A percentile compares a stretch with the other conserved stretches of the same genome.
phyloP scores from a whole-genome alignment of 176 grass and related monocot species.

The Oryza australiensis region DNA sequence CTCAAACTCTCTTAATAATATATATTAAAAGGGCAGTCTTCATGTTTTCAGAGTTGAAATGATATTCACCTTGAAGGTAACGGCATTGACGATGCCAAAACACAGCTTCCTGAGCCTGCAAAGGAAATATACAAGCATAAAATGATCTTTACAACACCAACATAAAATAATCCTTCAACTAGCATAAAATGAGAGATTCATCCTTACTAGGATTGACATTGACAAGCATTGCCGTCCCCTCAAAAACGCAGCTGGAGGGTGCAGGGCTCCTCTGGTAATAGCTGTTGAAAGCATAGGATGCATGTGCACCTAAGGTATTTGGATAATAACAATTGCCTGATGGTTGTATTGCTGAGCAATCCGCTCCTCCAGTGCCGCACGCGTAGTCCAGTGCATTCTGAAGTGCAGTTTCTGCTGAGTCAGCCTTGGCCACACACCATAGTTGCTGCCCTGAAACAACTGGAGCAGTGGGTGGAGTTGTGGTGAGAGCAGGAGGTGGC shows the following conservation, averaged over 20 bases:
- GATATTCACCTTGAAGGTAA: conserved; percentile 46
- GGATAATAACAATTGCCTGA: conserved; percentile 76
- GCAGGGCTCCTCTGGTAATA: conserved; percentile 78
- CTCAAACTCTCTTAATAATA: neutral
- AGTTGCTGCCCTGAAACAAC: conserved; percentile 44
- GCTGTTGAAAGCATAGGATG: conserved; percentile 81
- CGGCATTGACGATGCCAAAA: conserved; percentile 37
- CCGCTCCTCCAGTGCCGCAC: conserved; percentile 61
- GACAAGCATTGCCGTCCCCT: conserved; percentile 59
- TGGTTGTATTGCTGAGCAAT: conserved; percentile 70
- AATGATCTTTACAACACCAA: conserved; percentile 14
- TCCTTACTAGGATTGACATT: conserved; percentile 77
- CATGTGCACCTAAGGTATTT: conserved; percentile 73
- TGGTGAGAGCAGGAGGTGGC: conserved; percentile 18
- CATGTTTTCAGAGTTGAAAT: conserved; percentile 15
- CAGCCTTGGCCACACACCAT: conserved; percentile 77
- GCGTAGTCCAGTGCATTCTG: conserved; percentile 82
- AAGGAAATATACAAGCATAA: conserved; percentile 1
- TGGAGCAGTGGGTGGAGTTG: conserved; percentile 42
- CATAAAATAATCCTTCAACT: neutral
- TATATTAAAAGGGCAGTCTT: neutral
- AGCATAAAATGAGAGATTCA: neutral
- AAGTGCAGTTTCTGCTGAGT: conserved; percentile 31
- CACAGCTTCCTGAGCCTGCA: conserved; percentile 63
- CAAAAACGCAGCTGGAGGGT: conserved; percentile 75